These are phyloP conservation scores for Ziziphus jujuba DNA, from an alignment of 306 rosid genomes.

Conservation along the genomic window DNA sequence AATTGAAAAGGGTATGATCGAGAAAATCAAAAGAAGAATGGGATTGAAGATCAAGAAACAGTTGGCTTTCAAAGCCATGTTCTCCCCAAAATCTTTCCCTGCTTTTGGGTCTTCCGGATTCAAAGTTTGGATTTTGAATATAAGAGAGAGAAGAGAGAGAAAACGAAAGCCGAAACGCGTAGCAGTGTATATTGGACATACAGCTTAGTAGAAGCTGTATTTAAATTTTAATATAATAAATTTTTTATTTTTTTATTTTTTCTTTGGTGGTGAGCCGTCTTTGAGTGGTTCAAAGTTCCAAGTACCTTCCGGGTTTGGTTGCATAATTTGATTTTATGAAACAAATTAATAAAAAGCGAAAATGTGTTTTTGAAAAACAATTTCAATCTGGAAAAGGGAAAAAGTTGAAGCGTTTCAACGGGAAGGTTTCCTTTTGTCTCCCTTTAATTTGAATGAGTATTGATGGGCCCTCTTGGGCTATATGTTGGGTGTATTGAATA, in stretches of 20 bases:
- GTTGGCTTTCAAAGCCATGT: conserved; percentile 26
- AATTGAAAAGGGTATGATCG: conserved; percentile 25
- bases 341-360: too few relatives aligned
- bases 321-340: neutral
- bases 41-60: conserved; percentile 21
- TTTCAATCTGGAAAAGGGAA: neutral
- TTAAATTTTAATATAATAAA: neutral
- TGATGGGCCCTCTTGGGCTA: neutral
- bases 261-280: conserved; percentile 17
- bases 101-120: neutral
- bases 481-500: neutral
- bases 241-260: neutral
- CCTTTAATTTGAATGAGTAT: conserved; percentile 18
- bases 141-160: conserved; percentile 27
- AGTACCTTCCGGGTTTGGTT: neutral
- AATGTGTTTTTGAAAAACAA: neutral
- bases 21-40: conserved; percentile 7
- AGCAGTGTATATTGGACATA: neutral
- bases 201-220: conserved; percentile 35
- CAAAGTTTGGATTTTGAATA: conserved; percentile 11
- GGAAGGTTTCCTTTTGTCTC: neutral
- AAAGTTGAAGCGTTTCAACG: neutral
- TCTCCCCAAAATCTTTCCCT: neutral
- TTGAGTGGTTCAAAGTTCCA: conserved; percentile 30
- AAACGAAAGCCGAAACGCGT: conserved; percentile 35